Base-by-base conservation (phyloP, 192 early-diverging fungal genomes). In the Entomortierella chlamydospora region DNA sequence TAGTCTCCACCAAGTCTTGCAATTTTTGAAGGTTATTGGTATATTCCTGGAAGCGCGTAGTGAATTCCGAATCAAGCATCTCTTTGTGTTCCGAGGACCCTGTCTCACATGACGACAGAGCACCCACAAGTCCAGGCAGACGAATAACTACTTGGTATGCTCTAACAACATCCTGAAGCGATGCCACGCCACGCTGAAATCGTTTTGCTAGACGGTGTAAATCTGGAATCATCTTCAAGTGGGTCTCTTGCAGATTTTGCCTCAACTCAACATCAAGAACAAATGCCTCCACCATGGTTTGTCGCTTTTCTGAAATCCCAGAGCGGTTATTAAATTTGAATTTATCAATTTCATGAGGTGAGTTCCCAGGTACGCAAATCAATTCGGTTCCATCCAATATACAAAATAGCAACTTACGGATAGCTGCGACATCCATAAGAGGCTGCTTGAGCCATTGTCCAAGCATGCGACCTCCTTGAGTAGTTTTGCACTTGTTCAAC, bases 391-490 rank as follows among this genome's bases (percentile, higher is more conserved):
- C 33, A 4, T 50, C 15, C 10, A 34, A 22, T 15, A 17, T 11
- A 29, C n/a, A n/a, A n/a, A 12, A 3, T 11, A 29, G 15, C 1
- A 53, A 60, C 83, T 68, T 73, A 91, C 91, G 79, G 59, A 98
- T 97, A n/a, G 88, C 87, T 3, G 54, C 60, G 20, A 93, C 42
- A 26, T 90, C 84, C 66, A 96, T 78, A 7, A 97, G 85, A 15
- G 97, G 97, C 78, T 97, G 96, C 68, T 95, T 95, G 26, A 98
- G 84, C 95, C 95, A 98, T 66, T 95, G 93, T n/a, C 85, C 90
- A 43, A 98, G 81, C 64, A 97, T 78, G 2, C 97, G 81, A 20
- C 91, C 85, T 0, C 97, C 97, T 59, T 96, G 95, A 0, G 92
- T 72, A 7, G 97, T 98, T 60, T 94, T 94, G 86, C 95, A 96